These are phyloP conservation scores for Candida maesae DNA, from an alignment of 805 yeast species.

Conservation along the genomic window DNA sequence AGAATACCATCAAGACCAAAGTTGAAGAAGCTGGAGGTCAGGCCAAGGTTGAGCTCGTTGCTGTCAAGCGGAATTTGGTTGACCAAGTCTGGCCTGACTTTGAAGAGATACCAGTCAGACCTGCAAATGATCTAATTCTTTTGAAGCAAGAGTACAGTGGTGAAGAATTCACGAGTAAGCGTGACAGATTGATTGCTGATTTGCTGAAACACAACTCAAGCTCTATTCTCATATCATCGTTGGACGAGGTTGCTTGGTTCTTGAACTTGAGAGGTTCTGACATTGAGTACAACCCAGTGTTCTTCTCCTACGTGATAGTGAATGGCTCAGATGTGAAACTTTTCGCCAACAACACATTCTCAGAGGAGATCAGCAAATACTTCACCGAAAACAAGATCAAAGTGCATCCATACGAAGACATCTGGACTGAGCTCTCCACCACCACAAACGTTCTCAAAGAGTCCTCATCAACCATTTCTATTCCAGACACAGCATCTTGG, in stretches of 20 bases:
- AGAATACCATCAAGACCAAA: constrained; percentile 27
- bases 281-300: constrained; percentile 82
- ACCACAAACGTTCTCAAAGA: constrained; percentile 22
- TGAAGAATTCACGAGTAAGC: constrained; percentile 53
- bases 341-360: constrained; percentile 48
- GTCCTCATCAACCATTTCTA: constrained; percentile 34
- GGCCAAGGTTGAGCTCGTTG: constrained; percentile 42
- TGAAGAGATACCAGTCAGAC: constrained; percentile 60
- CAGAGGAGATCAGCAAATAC: constrained; percentile 35
- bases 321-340: constrained; percentile 41
- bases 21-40: constrained; percentile 25
- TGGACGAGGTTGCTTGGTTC: constrained; percentile 92
- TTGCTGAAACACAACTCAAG: constrained; percentile 34
- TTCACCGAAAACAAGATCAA: constrained; percentile 42
- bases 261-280: constrained; percentile 82
- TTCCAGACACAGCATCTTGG: constrained; percentile 65
- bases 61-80: constrained; percentile 61
- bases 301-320: constrained; percentile 59
- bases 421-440: constrained; percentile 53
- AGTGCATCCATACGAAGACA: constrained; percentile 49
- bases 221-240: constrained; percentile 59
- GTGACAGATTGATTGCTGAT: constrained; percentile 39
- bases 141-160: constrained; percentile 62
- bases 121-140: constrained; percentile 44
- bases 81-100: constrained; percentile 70